Base-by-base conservation (phyloP, 306 rosid genomes). In the Hylodesmum podocarpum region DNA sequence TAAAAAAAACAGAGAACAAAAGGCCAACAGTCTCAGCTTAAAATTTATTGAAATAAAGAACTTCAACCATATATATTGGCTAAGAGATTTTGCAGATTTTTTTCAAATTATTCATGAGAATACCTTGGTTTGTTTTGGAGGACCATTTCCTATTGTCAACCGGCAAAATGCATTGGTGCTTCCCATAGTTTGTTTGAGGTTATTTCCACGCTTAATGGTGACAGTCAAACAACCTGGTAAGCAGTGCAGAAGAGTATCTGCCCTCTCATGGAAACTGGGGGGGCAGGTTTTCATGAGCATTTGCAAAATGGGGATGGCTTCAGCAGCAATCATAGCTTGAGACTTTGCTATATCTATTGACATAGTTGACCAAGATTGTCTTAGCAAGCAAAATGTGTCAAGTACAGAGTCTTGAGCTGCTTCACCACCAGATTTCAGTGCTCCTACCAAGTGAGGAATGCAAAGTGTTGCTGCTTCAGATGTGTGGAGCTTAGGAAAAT, bases 261-360 rank as follows among this genome's bases (percentile, higher is more conserved):
- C 98, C 87, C 96, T 90, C 83, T 95, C 98, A 75, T 95, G 97
- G 80, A 95, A 95, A 88, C 96, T 88, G 53, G 98, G 98, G 8
- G 98, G 97, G 85, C 97, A 92, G 63, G 98, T 89, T 85, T 92
- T 95, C 97, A 92, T 92, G 70, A 95, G 97, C 98, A 90, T 89
- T 89, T 95, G 98, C 84, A 95, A 83, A 57, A 89, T 90, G 72
- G 98, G 98, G 82, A 95, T 90, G 78, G 98, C 97, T 85, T 95
- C 98, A 5, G 98, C 96, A 54, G 98, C 97, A 72, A 88, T 79
- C 87, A 88, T 83, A 61, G 97, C 90, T 75, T 92, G 98, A 72
- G 97, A 90, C 81, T 88, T 89, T 37, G 96, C 91, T 63, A 89
- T 50, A 80, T 95, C 98, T 80, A 95, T 85, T 53, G 93, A 89